Conservation (phyloP, 768 basidiomycete genomes). For the Termitomyces sp. region DNA sequence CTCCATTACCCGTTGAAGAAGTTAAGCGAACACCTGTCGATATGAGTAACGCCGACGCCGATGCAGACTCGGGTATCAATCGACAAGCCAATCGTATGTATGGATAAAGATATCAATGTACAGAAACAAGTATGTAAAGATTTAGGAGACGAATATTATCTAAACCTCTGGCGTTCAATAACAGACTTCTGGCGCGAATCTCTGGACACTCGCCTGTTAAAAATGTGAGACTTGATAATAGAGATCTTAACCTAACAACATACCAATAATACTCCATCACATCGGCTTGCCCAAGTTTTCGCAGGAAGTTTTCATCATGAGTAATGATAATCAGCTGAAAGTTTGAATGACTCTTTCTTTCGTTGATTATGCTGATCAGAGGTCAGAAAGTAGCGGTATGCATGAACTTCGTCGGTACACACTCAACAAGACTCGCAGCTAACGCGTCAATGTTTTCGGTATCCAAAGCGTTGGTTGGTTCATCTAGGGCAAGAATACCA, state of each 20-base stretch:
- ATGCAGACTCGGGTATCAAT: background rate
- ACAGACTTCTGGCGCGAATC: constrained; percentile 70
- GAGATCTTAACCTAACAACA: background rate
- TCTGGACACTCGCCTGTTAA: constrained; percentile 71
- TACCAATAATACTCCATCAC: constrained; percentile 97
- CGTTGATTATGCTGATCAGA: constrained; percentile 80
- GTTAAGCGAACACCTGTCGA: background rate
- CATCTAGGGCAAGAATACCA: constrained; percentile 94
- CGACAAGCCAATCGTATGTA: background rate
- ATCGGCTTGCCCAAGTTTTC: constrained; percentile 81
- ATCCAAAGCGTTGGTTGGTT: constrained; percentile 97
- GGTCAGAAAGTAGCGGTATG: constrained; percentile 1
- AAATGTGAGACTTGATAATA: background rate
- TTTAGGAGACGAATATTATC: constrained; percentile 24
- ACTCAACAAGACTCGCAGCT: constrained; percentile 90
- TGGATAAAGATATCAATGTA: background rate
- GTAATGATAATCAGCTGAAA: constrained; percentile 98
- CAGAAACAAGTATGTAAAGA: background rate
- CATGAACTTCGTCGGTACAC: constrained; percentile 24
- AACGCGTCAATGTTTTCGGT: constrained; percentile 94
- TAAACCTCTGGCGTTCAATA: constrained; percentile 65
- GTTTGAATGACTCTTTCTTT: constrained; percentile 81
- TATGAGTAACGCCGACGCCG: too few relatives aligned
- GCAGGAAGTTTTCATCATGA: constrained; percentile 93
- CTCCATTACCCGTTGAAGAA: background rate